Evolutionary conservation across 441 rosid genomes (phyloP).

Genomic region (Adansonia grandidieri): DNA sequence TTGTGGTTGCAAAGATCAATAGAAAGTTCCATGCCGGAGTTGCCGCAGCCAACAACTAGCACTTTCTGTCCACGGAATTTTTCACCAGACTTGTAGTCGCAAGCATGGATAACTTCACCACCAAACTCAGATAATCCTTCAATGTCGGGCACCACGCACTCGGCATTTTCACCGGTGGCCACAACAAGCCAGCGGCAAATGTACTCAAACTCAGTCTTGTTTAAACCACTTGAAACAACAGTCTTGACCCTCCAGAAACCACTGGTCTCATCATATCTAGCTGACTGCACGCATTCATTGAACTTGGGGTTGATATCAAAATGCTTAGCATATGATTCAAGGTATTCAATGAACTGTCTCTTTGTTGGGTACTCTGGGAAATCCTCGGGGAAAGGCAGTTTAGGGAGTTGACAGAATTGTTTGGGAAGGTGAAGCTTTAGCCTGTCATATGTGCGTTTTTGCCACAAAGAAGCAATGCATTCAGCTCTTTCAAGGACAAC

Average conservation of each 20-base stretch:
- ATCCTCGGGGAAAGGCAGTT: constrained; percentile 66
- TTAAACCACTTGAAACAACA: constrained; percentile 34
- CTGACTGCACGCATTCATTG: constrained; percentile 72
- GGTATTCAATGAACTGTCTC: constrained; percentile 67
- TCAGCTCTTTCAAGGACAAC: constrained; percentile 69
- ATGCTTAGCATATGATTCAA: constrained; percentile 60
- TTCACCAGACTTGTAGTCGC: constrained; percentile 68
- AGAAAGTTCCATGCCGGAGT: constrained; percentile 80
- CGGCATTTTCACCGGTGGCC: constrained; percentile 79
- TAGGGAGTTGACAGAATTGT: constrained; percentile 78
- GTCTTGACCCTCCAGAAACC: constrained; percentile 74
- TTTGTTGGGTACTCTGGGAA: constrained; percentile 75
- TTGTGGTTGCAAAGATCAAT: constrained; percentile 65
- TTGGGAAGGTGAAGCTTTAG: constrained; percentile 81
- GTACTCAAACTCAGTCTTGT: constrained; percentile 58
- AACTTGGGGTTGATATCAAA: constrained; percentile 65
- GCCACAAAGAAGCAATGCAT: constrained; percentile 84
- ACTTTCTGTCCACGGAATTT: constrained; percentile 53
- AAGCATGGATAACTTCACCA: constrained; percentile 61
- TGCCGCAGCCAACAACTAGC: constrained; percentile 75
- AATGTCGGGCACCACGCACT: constrained; percentile 57
- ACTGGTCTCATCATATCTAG: constrained; percentile 65
- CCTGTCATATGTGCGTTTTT: constrained; percentile 71
- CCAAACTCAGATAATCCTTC: constrained; percentile 60
- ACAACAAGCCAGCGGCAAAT: constrained; percentile 79